A percentile compares a stretch with the other conserved stretches of the same genome.
Evolutionary conservation across 257 asterid species (phyloP).

Genomic region (Prunella vulgaris): DNA sequence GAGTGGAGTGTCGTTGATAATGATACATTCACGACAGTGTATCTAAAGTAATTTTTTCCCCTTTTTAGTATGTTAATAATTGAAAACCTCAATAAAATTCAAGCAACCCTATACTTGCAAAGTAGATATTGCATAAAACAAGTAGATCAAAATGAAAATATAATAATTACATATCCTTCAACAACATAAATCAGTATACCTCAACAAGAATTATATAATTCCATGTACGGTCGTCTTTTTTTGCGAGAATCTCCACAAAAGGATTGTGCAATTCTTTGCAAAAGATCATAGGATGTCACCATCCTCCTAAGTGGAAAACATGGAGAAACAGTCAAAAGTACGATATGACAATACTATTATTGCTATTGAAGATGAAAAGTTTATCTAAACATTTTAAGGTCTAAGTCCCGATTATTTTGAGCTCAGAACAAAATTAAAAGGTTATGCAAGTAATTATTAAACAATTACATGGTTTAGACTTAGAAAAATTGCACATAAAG

Average conservation of each 20-base stretch:
- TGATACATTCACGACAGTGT: conserved; percentile 78
- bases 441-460: conserved; percentile 3
- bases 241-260: conserved; percentile 63
- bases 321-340: background rate
- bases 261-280: conserved; percentile 61
- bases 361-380: background rate
- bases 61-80: conserved; percentile 55
- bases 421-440: background rate
- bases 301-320: conserved; percentile 50
- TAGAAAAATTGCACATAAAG: conserved; percentile 6
- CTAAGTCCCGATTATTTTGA: background rate
- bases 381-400: too few relatives aligned
- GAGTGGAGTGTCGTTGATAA: conserved; percentile 95
- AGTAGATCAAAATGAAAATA: conserved; percentile 1
- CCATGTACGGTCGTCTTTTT: conserved; percentile 68
- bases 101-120: too few relatives aligned
- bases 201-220: conserved; percentile 94
- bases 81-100: background rate
- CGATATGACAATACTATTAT: background rate
- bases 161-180: conserved; percentile 4
- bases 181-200: conserved; percentile 33
- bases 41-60: conserved; percentile 90
- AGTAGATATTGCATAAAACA: conserved; percentile 1
- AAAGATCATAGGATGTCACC: conserved; percentile 93
- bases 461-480: conserved; percentile 8